Base-by-base conservation (phyloP, 2,329 filamentous ascomycete genomes). In the Scedosporium boydii region DNA sequence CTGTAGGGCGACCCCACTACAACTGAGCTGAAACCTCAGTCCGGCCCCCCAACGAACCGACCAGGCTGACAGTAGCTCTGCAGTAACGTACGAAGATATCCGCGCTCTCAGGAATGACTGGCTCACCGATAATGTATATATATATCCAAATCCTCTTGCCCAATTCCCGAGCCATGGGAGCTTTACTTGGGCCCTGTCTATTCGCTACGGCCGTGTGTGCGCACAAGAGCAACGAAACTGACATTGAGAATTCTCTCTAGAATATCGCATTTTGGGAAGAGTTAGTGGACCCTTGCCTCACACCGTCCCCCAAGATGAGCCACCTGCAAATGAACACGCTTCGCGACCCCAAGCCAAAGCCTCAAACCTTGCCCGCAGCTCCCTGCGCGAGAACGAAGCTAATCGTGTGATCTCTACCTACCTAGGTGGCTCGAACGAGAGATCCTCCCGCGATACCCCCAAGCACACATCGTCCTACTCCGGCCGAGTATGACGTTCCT, bases 251-350 rank as follows among this genome's bases (percentile, higher is more conserved):
- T 10, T 57, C 27, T 57, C 21, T 51, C 42, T 68, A 93, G 90
- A 93, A 92, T 69, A 98, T 99, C 67, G 88, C 91, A 59, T 98
- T 99, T 73, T 99, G 95, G 93, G 90, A 98, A 82, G 93, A 98
- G 82, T 96, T 86, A 69, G 78, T 74, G 46, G 51, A 63, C 56
- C 10, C 23, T 21, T 38, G 34, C 60, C 10, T 3, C n/a, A 29
- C 3, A 4, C 27, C 6, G 27, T 29, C 6, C 3, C 27, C 6
- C 27, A 29, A 29, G 27, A 29, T 6, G 27, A 29, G 6, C 27
- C 6, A 4, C 27, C 27, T 4, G 27, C 27, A 29, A 29, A 29
- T 29, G 27, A 29, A 29, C 27, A 29, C 27, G 27, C 4, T 29
- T 29, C 27, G 27, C 27, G 27, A 29, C 27, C 27, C 27, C n/a